Base-by-base conservation (phyloP, 2,329 filamentous ascomycete species). In the Fusarium decemcellulare region DNA sequence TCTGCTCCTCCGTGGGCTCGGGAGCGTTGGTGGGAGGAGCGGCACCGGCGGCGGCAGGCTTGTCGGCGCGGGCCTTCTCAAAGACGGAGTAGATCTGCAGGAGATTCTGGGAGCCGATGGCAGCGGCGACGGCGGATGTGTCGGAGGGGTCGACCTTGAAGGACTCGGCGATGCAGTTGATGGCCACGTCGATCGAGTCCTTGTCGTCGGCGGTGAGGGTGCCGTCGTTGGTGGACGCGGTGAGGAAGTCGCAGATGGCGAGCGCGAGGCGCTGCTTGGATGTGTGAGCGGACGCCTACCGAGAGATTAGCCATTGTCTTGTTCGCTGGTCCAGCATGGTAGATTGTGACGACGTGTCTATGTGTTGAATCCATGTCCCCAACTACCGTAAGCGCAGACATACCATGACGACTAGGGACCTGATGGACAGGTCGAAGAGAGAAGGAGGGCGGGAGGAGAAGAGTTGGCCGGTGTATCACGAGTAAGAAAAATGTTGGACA, bases 181-280 rank as follows among this genome's bases (percentile, higher is more conserved):
- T 88, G 72, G 96, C 96, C 55, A 99, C 92, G 79, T 99, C 96
- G 80, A 99, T 93, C 69, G 92, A 95, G 78, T 99, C 96, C 73
- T 91, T 90, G 81, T 99, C 95, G 75, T 98, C 96, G 75, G 92
- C 84, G 57, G 91, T 88, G 63, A 99, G 88, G 46, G 94, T 97
- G 76, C 96, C 96, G 80, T 99, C 96, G 68, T 90, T 92, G 74
- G 94, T 85, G 47, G 94, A 97, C 63, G 89, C 91, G 75, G 88
- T 88, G 66, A 99, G 92, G 86, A 97, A 99, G 84, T 98, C 94
- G 85, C 97, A 94, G 81, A 99, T 95, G 75, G 96, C 94, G 79
- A 99, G 93, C 81, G 96, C 96, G 70, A 99, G 92, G 84, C 95
- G 94, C 89, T 99, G 89, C 81, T 89, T 88, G 62, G 87, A 84